phyloP scores from a whole-genome alignment of 2,329 filamentous ascomycete species.

The Penicillium sp. region DNA sequence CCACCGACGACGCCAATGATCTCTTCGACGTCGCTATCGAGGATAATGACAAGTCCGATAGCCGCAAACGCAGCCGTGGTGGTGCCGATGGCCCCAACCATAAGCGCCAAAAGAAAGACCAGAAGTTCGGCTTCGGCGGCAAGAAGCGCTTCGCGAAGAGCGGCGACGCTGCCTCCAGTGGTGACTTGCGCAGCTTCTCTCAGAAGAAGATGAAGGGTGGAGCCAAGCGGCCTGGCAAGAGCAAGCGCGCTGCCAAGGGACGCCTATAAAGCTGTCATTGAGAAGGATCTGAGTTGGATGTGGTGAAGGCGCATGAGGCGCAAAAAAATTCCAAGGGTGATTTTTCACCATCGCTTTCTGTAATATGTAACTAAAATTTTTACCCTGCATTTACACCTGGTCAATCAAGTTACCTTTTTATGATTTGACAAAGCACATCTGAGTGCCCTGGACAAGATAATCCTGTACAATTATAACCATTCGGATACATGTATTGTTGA shows the following conservation, averaged over 20 bases:
- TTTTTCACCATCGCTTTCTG: constrained; percentile 17
- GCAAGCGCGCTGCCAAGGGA: constrained; percentile 39
- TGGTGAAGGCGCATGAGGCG: constrained; percentile 12
- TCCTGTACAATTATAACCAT: not conserved
- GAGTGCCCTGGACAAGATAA: too few relatives aligned
- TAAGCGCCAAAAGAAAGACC: constrained; percentile 90
- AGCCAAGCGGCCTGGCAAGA: constrained; percentile 50
- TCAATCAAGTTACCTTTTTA: constrained; percentile 11
- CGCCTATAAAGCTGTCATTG: constrained; percentile 13
- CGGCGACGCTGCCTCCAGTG: constrained; percentile 75
- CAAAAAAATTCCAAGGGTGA: constrained; percentile 10
- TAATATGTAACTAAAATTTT: constrained; percentile 19
- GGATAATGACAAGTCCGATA: constrained; percentile 55
- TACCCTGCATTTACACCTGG: constrained; percentile 21
- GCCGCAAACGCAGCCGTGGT: constrained; percentile 41
- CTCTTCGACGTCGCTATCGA: constrained; percentile 90
- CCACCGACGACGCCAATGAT: constrained; percentile 66
- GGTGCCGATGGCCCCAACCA: constrained; percentile 38
- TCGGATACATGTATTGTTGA: not conserved
- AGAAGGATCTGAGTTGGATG: not conserved
- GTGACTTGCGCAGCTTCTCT: constrained; percentile 75
- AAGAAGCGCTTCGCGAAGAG: constrained; percentile 93
- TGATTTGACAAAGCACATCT: not conserved
- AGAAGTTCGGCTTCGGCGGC: constrained; percentile 91
- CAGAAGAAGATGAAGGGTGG: constrained; percentile 75